Evolutionary conservation across 1,139 yeast genomes (phyloP).

Genomic region (Kodamaea anthophila): DNA sequence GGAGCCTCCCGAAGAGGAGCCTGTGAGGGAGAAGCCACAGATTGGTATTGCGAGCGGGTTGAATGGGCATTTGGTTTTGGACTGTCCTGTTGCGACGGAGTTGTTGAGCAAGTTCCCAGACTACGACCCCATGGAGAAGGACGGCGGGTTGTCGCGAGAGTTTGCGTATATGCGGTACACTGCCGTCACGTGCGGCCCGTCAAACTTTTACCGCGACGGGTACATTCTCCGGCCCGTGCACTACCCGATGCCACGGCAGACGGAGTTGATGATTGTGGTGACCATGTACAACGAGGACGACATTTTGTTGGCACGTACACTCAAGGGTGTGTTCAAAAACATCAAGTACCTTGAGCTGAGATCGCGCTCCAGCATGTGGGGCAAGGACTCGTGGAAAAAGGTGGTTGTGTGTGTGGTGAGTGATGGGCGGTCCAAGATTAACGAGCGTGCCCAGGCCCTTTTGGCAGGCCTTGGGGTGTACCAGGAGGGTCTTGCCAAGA

Average conservation of each 20-base stretch:
- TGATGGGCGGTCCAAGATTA: conserved; percentile 45
- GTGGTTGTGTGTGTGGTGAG: conserved; percentile 43
- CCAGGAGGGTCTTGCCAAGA: conserved; percentile 45
- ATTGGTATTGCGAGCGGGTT: conserved; percentile 36
- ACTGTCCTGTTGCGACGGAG: conserved; percentile 47
- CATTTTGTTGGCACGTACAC: conserved; percentile 38
- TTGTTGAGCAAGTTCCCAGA: conserved; percentile 40
- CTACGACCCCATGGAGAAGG: conserved; percentile 26
- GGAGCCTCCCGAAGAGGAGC: conserved; percentile 28
- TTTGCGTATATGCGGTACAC: conserved; percentile 46
- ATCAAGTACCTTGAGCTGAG: conserved; percentile 43
- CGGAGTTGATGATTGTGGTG: conserved; percentile 42
- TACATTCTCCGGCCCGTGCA: conserved; percentile 42
- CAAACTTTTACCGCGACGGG: conserved; percentile 40
- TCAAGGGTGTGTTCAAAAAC: conserved; percentile 44
- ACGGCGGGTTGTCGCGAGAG: conserved; percentile 41
- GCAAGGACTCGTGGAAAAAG: conserved; percentile 46
- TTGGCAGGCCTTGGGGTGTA: conserved; percentile 45
- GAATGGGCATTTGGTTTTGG: conserved; percentile 45
- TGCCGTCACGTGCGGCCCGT: conserved; percentile 47
- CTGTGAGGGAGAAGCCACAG: conserved; percentile 29
- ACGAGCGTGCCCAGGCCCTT: conserved; percentile 43
- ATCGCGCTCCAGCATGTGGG: conserved; percentile 39
- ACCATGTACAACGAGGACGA: conserved; percentile 50
- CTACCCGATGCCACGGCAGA: conserved; percentile 40